Conservation (phyloP, 495 filamentous ascomycete species). For the Penicillium paxilli region DNA sequence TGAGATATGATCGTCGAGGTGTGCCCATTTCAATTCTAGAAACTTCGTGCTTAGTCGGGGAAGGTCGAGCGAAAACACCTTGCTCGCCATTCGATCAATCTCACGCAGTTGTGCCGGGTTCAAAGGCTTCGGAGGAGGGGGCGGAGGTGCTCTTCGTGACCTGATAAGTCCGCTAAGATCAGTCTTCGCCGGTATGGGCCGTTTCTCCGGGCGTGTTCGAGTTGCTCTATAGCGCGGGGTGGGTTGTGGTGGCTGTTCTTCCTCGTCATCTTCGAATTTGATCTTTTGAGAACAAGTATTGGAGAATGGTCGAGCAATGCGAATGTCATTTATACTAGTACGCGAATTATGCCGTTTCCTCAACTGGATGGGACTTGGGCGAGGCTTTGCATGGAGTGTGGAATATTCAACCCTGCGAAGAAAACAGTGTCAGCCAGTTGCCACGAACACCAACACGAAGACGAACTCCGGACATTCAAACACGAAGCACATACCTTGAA, state of each 20-base stretch:
- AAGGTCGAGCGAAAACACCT: not conserved
- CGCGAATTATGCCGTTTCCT: not conserved
- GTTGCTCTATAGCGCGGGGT: not conserved
- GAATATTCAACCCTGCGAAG: not conserved
- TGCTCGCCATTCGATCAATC: constrained; percentile 1
- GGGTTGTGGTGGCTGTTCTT: not conserved
- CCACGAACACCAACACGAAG: too few relatives aligned
- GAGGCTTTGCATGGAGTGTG: not conserved
- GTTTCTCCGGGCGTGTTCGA: not conserved
- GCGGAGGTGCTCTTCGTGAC: constrained; percentile 1
- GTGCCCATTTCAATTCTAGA: constrained; percentile 4
- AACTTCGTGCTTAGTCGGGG: not conserved
- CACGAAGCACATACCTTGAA: not conserved
- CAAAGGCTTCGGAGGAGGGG: not conserved
- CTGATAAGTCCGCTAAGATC: constrained; percentile 5
- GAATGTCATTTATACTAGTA: not conserved
- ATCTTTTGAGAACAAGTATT: not conserved
- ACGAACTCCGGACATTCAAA: not conserved
- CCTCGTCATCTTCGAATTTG: constrained; percentile 11
- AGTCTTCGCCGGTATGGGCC: not conserved
- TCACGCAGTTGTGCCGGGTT: constrained; percentile 3
- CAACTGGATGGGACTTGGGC: not conserved
- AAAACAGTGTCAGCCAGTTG: not conserved
- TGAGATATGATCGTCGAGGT: not conserved
- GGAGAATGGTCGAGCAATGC: not conserved